Evolutionary conservation across 2,329 filamentous ascomycete genomes (phyloP), one percentile per base, ranked within the genome.

Genomic region (Calonectria ilicicola): DNA sequence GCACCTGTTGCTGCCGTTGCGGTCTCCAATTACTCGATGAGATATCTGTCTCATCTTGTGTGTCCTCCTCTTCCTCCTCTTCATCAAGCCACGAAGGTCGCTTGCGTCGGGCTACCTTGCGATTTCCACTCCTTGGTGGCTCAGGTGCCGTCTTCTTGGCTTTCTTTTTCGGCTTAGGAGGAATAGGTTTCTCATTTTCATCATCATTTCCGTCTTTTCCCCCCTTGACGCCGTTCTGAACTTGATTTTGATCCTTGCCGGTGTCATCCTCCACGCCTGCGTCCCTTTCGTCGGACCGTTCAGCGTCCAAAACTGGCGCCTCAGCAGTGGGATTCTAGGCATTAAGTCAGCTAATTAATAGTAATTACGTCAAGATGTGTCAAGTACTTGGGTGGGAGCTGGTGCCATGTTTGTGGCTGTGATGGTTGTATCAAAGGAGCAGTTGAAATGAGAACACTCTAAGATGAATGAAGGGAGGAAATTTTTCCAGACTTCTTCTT

Each of bases 41-140:
- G 46, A 69, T 47, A 10, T 64, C 60, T 3, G 72, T 71, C 26
- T 67, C 69, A 9, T 73, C 75, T 32, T 78, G 73, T 2, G 74
- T 73, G 49, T 79, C 74, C 40, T 80, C 77, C 40, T 80, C 77
- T 29, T 80, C 76, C 46, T 79, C 74, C 40, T 80, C 77, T 35
- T 80, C 77, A 29, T 80, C 76, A 64, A 80, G 72, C 75, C 77
- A 78, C 3, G 74, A 51, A 6, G 74, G 75, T 7, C 77, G 76
- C 23, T 68, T 66, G 46, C 75, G 74, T 21, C 67, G 75, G 38
- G 72, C 51, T n/a, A 58, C 66, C 10, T 44, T 63, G 44, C 40
- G 60, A 71, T 78, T 79, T 3, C n/a, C 38, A 6, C 27, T 26
- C 62, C 51, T 65, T 26, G 44, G n/a, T 17, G 44, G 27, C 27